Conservation (phyloP, 169 alveolate species). For the Babesia divergens region DNA sequence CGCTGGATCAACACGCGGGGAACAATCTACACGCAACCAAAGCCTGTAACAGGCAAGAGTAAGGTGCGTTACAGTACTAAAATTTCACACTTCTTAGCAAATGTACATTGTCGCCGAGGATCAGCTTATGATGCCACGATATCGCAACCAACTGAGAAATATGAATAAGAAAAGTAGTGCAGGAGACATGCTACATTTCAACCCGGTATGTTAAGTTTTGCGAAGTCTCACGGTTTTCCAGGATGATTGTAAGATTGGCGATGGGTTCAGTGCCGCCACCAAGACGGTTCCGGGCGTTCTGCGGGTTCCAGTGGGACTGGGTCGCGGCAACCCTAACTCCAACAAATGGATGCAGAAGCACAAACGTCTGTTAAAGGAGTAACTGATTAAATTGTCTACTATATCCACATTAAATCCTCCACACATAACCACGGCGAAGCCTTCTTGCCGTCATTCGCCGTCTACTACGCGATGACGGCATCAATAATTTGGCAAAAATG, state of each 20-base stretch:
- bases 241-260: constrained; percentile 21
- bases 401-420: neutral
- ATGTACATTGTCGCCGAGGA: constrained; percentile 66
- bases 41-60: constrained; percentile 59
- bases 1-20: constrained; percentile 72
- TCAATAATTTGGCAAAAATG: neutral
- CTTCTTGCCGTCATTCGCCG: neutral
- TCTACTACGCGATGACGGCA: constrained; percentile 3
- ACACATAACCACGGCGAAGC: constrained; percentile 10
- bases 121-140: constrained; percentile 65
- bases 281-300: neutral
- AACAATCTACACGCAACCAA: constrained; percentile 68
- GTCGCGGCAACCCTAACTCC: constrained; percentile 67
- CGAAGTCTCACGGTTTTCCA: neutral
- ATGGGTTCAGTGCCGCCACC: neutral
- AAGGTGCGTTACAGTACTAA: neutral
- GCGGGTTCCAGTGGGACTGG: constrained; percentile 55
- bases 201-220: constrained; percentile 32
- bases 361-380: constrained; percentile 44
- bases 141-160: constrained; percentile 38
- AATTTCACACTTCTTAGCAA: neutral
- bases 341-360: constrained; percentile 62
- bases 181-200: constrained; percentile 40
- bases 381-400: too few relatives aligned
- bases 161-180: constrained; percentile 45